These are phyloP conservation scores for Phycomyces nitens DNA, from an alignment of 192 early-diverging fungal species.

Conservation along the genomic window DNA sequence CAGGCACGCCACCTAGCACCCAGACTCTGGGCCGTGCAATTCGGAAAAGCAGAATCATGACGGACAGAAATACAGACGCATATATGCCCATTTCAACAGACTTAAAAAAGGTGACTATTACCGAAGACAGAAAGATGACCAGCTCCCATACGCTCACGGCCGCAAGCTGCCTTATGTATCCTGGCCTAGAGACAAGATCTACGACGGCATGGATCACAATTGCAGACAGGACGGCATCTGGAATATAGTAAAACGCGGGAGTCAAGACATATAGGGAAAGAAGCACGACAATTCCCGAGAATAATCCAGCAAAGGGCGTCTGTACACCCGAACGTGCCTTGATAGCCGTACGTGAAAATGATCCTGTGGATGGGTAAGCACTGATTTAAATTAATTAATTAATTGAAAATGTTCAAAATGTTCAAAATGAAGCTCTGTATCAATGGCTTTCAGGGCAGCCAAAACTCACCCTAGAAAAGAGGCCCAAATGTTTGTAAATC, in stretches of 20 bases:
- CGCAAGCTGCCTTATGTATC: constrained; percentile 55
- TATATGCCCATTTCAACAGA: constrained; percentile 69
- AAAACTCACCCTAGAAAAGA: constrained; percentile 68
- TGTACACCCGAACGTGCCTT: constrained; percentile 77
- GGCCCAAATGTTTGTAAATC: constrained; percentile 74
- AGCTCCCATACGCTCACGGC: constrained; percentile 49
- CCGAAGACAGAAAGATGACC: constrained; percentile 44
- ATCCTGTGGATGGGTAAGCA: constrained; percentile 87
- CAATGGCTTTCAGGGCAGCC: neutral
- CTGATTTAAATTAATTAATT: constrained; percentile 7
- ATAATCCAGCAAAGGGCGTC: constrained; percentile 70
- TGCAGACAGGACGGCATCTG: constrained; percentile 71
- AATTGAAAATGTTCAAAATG: no score
- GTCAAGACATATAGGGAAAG: constrained; percentile 75
- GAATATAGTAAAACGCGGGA: constrained; percentile 78
- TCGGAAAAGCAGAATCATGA: constrained; percentile 69
- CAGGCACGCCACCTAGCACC: constrained; percentile 36
- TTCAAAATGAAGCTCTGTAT: no score
- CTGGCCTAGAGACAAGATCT: constrained; percentile 63
- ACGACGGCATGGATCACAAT: constrained; percentile 74
- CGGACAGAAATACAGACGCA: constrained; percentile 64
- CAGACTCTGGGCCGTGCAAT: constrained; percentile 66
- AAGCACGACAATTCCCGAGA: constrained; percentile 72
- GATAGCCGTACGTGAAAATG: constrained; percentile 91
- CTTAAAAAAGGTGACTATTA: constrained; percentile 60